phyloP scores from a whole-genome alignment of 352 stramenopile species.

The Lagenidium sp. region DNA sequence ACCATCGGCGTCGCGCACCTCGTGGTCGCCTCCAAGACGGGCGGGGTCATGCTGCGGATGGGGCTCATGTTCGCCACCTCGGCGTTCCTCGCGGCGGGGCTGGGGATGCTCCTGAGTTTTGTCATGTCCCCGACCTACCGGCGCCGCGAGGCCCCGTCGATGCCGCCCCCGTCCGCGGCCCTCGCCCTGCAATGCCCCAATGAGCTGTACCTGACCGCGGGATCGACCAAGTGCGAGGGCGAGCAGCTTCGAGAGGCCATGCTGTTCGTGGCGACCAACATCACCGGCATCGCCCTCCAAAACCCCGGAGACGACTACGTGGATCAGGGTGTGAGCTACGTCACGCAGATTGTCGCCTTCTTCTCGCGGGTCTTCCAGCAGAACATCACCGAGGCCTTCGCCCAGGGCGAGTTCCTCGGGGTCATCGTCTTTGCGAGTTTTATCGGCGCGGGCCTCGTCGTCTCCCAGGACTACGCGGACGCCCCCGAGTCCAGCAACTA shows the following conservation, averaged over 20 bases:
- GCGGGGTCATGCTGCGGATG: conserved; percentile 32
- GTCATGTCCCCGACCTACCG: conserved; percentile 19
- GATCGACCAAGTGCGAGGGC: conserved; percentile 14
- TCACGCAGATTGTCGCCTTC: conserved; percentile 39
- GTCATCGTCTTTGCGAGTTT: conserved; percentile 51
- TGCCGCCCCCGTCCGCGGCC: conserved; percentile 12
- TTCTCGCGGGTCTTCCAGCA: conserved; percentile 39
- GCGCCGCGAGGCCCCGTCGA: conserved; percentile 5
- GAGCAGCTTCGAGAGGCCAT: conserved; percentile 19
- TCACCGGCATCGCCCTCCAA: conserved; percentile 35
- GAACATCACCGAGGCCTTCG: conserved; percentile 50
- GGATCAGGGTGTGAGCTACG: conserved; percentile 24
- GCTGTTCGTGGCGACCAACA: conserved; percentile 26
- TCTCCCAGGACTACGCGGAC: conserved; percentile 28
- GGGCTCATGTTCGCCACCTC: conserved; percentile 26
- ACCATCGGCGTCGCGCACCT: conserved; percentile 52
- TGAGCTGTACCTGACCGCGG: conserved; percentile 25
- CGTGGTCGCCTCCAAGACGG: conserved; percentile 38
- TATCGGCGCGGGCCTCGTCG: conserved; percentile 33
- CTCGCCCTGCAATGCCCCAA: conserved; percentile 48
- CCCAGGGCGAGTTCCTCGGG: conserved; percentile 28
- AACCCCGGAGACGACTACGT: conserved; percentile 16
- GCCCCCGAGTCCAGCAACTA: conserved; percentile 30
- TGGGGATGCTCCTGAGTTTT: conserved; percentile 28
- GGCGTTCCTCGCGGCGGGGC: conserved; percentile 27